Base-by-base conservation (phyloP, 2,329 filamentous ascomycete genomes). In the Cercospora berteroae region DNA sequence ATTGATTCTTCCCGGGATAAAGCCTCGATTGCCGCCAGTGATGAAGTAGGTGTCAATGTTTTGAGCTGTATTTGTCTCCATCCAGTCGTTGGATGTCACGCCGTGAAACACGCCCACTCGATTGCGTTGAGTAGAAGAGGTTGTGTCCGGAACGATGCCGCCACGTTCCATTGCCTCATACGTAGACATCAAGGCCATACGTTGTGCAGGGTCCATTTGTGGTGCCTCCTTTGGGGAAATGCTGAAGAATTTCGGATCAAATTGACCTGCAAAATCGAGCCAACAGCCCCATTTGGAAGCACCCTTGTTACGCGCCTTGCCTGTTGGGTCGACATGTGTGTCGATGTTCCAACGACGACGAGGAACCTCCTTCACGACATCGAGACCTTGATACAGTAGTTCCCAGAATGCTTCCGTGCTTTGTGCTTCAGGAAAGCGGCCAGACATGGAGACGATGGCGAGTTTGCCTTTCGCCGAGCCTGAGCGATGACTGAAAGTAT, bases 1-100 rank as follows among this genome's bases (percentile, higher is more conserved):
- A 29, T 69, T 71, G 57, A 72, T 65, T 16, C 70, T 69, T 27
- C 92, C 77, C 89, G 89, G 79, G 8, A 60, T 60, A 16, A 60
- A 60, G 23, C 29, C 58, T 42, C 58, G 58, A 16, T 60, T 60
- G 3, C 58, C 58, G 16, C 74, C 75, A 10, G 70, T 67, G 39
- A 72, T 66, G 61, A 63, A 55, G 60, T 65, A 70, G 2, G 73
- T 76, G 20, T 64, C 66, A 55, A 77, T 64, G 16, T 74, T 68
- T 60, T 77, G 75, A 4, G 36, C 71, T 3, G 50, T 36, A 56
- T 76, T 77, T 39, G 72, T 67, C 52, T 77, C 75, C 1, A 71
- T 69, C n/a, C 69, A 78, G 65, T 81, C 80, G 61, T 80, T 73
- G 56, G 65, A 73, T 1, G 77, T 72, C 55, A 72, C 69, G 18